Evolutionary conservation across 2,329 filamentous ascomycete species (phyloP), one percentile per base, ranked within the genome.

Genomic region (Fusarium nurragi): DNA sequence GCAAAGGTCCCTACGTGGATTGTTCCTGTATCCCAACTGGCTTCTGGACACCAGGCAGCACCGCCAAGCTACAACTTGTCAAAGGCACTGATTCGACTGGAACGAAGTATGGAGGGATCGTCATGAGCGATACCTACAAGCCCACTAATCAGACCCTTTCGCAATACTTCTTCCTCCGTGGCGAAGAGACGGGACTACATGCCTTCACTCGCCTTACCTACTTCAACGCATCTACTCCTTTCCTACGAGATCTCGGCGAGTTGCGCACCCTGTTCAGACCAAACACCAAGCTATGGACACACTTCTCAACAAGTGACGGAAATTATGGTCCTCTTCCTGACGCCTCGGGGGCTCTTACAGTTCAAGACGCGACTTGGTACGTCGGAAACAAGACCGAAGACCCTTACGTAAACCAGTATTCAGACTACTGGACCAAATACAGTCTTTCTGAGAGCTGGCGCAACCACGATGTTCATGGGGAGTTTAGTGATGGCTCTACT

Each of bases 391-490:
- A 80, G 0, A 79, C 80, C 0, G 70, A 81, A 21, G 83, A 86
- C 64, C 77, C 82, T 0, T 89, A 88, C 58, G 82, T 84, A 0
- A 72, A 80, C 16, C 76, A 84, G 22, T 81, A 84, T 53, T 80
- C 83, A 0, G 83, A 87, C 40, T 89, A 88, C 70, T 89, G 88
- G 69, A 89, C 86, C 10, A 89, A 89, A 66, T 89, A 89, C 66
- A 88, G 82, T 0, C 87, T 89, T 54, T 78, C 80, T 0, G 83
- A 84, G 58, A 78, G 79, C 4, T 88, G 84, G 84, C 78, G 85
- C 30, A 79, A 86, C 45, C 85, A 88, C 50, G 80, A 80, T n/a
- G 84, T 83, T 1, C 85, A 88, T 58, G 86, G 85, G 0, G 75
- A 81, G 71, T 77, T 70, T 38, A 72, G 67, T 18, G 76, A 78